These are phyloP conservation scores for Thalassiosira exigua DNA, from an alignment of 352 stramenopile species.

Conservation along the genomic window DNA sequence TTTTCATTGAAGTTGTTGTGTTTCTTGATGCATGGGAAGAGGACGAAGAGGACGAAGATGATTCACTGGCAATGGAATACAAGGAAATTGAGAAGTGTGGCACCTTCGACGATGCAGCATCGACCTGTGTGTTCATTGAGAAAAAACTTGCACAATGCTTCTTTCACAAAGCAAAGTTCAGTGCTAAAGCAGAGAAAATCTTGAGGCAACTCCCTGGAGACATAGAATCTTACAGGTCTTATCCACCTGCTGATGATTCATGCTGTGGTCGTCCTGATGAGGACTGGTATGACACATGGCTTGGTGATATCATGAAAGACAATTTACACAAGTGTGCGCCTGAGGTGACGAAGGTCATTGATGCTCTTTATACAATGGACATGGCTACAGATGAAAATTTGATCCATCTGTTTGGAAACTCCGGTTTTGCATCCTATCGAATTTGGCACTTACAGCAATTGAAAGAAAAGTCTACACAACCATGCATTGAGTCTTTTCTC, in stretches of 20 bases:
- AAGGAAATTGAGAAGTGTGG: neutral
- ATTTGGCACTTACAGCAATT: slow-evolving; percentile 17
- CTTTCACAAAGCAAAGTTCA: slow-evolving; percentile 17
- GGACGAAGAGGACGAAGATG: neutral
- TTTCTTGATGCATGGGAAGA: neutral
- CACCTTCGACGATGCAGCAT: neutral
- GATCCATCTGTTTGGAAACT: slow-evolving; percentile 16
- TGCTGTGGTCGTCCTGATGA: neutral
- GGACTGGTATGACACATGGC: neutral
- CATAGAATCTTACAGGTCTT: slow-evolving; percentile 8
- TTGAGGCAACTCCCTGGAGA: slow-evolving; percentile 16
- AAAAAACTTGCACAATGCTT: slow-evolving; percentile 25
- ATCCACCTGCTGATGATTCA: slow-evolving; percentile 10
- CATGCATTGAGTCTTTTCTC: slow-evolving; percentile 4
- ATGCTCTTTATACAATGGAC: slow-evolving; percentile 24
- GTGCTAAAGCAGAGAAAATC: slow-evolving; percentile 11
- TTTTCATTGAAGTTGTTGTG: neutral
- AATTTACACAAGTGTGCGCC: neutral
- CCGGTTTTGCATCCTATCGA: slow-evolving; percentile 11
- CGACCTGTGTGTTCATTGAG: slow-evolving; percentile 14
- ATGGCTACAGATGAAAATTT: slow-evolving; percentile 24
- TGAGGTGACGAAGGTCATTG: slow-evolving; percentile 21
- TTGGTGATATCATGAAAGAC: neutral
- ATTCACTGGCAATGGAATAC: neutral
- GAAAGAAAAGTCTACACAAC: neutral